Conservation (phyloP, 192 early-diverging fungal genomes). For the Geosiphon pyriformis region DNA sequence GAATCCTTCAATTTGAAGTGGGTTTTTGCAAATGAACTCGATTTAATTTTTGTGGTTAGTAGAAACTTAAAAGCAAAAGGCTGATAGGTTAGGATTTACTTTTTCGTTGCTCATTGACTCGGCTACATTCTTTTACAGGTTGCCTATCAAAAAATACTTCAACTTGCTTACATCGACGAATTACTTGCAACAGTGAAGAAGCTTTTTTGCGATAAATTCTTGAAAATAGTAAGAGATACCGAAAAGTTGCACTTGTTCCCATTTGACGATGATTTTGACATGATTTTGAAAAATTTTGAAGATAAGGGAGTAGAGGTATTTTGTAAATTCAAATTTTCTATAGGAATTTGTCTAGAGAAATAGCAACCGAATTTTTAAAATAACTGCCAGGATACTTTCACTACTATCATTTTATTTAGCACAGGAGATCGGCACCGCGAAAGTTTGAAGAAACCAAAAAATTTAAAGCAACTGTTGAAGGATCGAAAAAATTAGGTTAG, state of each 20-base stretch:
- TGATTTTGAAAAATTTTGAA: slow-evolving; percentile 60
- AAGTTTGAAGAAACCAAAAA: slow-evolving; percentile 77
- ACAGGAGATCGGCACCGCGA: slow-evolving; percentile 54
- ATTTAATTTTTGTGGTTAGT: slow-evolving; percentile 69
- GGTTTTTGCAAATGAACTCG: slow-evolving; percentile 75
- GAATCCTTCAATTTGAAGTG: slow-evolving; percentile 73
- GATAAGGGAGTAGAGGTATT: slow-evolving; percentile 53
- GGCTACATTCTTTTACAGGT: slow-evolving; percentile 54
- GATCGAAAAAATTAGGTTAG: slow-evolving; percentile 36
- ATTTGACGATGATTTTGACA: slow-evolving; percentile 71
- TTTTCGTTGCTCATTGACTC: too few relatives aligned
- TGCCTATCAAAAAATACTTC: slow-evolving; percentile 83
- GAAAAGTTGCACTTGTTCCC: slow-evolving; percentile 33
- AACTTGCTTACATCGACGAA: slow-evolving; percentile 80
- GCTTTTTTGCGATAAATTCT: slow-evolving; percentile 61
- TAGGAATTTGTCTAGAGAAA: too few relatives aligned
- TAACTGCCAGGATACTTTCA: background rate
- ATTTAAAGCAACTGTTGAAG: slow-evolving; percentile 60
- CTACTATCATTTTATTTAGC: slow-evolving; percentile 15
- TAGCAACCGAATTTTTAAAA: background rate
- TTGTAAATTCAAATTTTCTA: background rate
- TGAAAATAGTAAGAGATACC: slow-evolving; percentile 21
- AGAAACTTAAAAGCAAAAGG: background rate
- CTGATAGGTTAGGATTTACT: background rate
- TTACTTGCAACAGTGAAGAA: slow-evolving; percentile 64